These are phyloP conservation scores for Cucurbita pepo DNA, from an alignment of 306 rosid species.

Conservation along the genomic window DNA sequence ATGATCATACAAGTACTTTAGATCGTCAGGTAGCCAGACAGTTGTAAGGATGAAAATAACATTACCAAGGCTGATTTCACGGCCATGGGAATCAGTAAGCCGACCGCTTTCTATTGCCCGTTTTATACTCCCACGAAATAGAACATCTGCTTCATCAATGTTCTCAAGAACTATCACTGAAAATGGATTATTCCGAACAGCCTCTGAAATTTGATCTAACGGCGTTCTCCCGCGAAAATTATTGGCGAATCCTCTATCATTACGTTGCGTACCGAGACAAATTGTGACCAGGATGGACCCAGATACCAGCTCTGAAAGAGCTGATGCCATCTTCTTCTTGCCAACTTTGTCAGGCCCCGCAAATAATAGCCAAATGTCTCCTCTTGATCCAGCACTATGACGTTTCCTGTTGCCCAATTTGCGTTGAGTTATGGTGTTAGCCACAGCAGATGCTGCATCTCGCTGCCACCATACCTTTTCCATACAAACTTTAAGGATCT, in stretches of 20 bases:
- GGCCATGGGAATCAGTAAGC: constrained; percentile 67
- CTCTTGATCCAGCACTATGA: constrained; percentile 35
- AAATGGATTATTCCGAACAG: constrained; percentile 58
- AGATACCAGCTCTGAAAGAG: constrained; percentile 63
- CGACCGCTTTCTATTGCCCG: constrained; percentile 82
- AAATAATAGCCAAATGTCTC: constrained; percentile 79
- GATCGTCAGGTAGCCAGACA: constrained; percentile 61
- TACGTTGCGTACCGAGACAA: constrained; percentile 35
- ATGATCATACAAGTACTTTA: constrained; percentile 22
- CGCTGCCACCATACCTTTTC: constrained; percentile 99
- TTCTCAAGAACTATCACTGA: constrained; percentile 84
- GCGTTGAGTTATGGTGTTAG: constrained; percentile 60
- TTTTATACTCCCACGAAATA: constrained; percentile 52
- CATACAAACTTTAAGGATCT: constrained; percentile 46
- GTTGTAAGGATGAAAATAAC: constrained; percentile 77
- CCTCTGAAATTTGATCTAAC: constrained; percentile 70
- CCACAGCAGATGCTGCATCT: constrained; percentile 82
- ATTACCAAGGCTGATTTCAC: constrained; percentile 73
- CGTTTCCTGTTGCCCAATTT: constrained; percentile 59
- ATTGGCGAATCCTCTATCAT: constrained; percentile 37
- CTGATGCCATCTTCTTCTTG: constrained; percentile 83
- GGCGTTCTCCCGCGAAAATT: constrained; percentile 71
- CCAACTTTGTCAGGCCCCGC: constrained; percentile 81
- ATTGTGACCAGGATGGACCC: constrained; percentile 53
- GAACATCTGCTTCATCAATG: constrained; percentile 54